Base-by-base conservation (phyloP, 2,329 filamentous ascomycete species). In the Pestalotiopsis sp. region DNA sequence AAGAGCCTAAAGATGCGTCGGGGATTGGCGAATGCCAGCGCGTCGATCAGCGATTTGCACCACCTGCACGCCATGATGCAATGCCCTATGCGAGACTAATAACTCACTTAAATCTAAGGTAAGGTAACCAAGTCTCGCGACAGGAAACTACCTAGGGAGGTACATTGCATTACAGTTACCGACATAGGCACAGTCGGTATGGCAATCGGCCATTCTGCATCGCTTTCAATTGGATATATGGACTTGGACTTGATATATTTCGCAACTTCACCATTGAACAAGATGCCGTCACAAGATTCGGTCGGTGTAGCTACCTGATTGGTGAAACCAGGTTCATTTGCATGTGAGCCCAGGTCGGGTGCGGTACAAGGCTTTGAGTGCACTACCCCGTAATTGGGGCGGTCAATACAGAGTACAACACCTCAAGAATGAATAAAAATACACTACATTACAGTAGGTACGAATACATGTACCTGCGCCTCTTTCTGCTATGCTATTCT, bases 11-110 rank as follows among this genome's bases (percentile, higher is more conserved):
- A 52, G 59, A 40, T 20, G 31, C 25, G 17, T 20, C 9, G 25
- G 14, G 57, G 49, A 67, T 67, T 67, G 66, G 58, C 66, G 66
- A 67, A 67, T 67, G 66, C 59, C 57, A 56, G 45, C 31, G 57
- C 65, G 52, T 25, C 31, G 58, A 67, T 67, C 59, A 25, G 58
- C 25, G 38, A 62, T 66, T 25, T n/a, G 45, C 38, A 17, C 20
- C 31, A 36, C 31, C 27, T 23, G 40, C 65, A 66, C 31, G 65
- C 27, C 5, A 66, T 61, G 65, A 66, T 66, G 65, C 65, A 66
- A 66, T 66, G 56, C 65, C 65, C 65, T 66, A 66, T 36, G 27
- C 31, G 59, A 36, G 27, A 27, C 27, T 62, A 62, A 27, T 27
- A 40, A 40, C 13, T 25, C 31, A 36, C 31, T 9, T 36, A 2